Base-by-base conservation (phyloP, 2,329 filamentous ascomycete species). In the Cryoendolithus antarcticus region DNA sequence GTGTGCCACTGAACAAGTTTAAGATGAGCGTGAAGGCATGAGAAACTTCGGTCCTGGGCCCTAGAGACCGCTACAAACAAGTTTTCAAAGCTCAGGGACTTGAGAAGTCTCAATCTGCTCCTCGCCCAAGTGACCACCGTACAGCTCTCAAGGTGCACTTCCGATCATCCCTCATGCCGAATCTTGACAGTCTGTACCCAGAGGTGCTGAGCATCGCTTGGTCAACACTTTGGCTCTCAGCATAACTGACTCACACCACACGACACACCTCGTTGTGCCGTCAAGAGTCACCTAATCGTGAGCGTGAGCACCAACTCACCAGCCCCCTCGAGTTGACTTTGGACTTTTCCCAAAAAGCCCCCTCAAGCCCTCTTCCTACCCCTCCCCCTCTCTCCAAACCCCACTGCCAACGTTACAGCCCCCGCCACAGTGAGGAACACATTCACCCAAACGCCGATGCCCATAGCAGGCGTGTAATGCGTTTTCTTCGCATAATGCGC, bases 1-100 rank as follows among this genome's bases (percentile, higher is more conserved):
- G 86, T 1, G 51, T 77, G 54, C 65, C 69, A 38, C 68, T 75
- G 46, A 74, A 78, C 60, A 70, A 76, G 57, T 85, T 82, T 59
- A 77, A 70, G 62, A 61, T 53, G 44, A 31, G 32, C 6, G 42
- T 38, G 10, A 49, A 51, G 43, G 44, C 40, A 11, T 51, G 35
- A 27, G 13, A 32, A 8, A 5, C 15, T 19, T 5, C 5, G 5
- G 5, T 3, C 15, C 5, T 19, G 15, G 3, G 15, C 3, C 3
- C 5, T 5, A 35, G 33, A 13, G 6, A n/a, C 12, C 13, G 13
- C 19, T 9, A 13, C 12, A 13, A 29, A 6, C 33, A 6, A 9
- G 6, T 38, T 5, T 19, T 19, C 5, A 5, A 19, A 19, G 15
- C 15, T 19, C 15, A 19, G 15, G 3, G 15, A 19, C 3, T 19